Base-by-base conservation (phyloP, 805 yeast genomes). In the Lachancea thermotolerans region DNA sequence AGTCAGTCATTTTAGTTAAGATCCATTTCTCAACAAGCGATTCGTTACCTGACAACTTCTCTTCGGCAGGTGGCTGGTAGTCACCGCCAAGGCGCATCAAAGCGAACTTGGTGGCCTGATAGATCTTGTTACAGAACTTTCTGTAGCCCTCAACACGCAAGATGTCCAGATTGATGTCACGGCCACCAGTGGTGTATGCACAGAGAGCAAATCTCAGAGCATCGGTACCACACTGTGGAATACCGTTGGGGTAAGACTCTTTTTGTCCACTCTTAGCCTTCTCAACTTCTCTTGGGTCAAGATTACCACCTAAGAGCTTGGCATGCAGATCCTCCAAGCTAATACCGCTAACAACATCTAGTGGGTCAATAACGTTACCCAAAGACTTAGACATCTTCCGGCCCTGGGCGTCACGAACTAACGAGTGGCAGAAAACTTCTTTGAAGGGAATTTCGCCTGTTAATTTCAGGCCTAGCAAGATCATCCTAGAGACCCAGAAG, bases 401-500 rank as follows among this genome's bases (percentile, higher is more conserved):
- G 55, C 99, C 99, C 70, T 93, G 98, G 44, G 99, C 95, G 70
- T 93, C 99, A 72, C 99, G 89, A 36, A 93, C 96, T 66, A 93
- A 81, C 14, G 99, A 90, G 68, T 93, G 99, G 70, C 98, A 91
- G 80, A 88, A 93, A 14, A 93, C 98, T 69, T 93, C 98, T 56
- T 78, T 82, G 77, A 93, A 93, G 49, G 99, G 99, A 54, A 87
- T 79, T 47, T 81, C 71, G 42, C 96, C 97, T 21, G 96, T 87
- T 66, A 91, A 74, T 69, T 91, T 90, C 58, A 89, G 66, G 51
- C 96, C 93, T 62, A 93, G 72, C 71, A 91, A 76, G 53, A 91
- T 83, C 99, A 93, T 93, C 71, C 99, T 81, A 27, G 93, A 77
- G 43, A 93, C 98, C 99, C 99, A 93, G 84, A 93, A 93, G 79